Base-by-base conservation (phyloP, 1,284 basidiomycete genomes). In the Coniophora puteana region DNA sequence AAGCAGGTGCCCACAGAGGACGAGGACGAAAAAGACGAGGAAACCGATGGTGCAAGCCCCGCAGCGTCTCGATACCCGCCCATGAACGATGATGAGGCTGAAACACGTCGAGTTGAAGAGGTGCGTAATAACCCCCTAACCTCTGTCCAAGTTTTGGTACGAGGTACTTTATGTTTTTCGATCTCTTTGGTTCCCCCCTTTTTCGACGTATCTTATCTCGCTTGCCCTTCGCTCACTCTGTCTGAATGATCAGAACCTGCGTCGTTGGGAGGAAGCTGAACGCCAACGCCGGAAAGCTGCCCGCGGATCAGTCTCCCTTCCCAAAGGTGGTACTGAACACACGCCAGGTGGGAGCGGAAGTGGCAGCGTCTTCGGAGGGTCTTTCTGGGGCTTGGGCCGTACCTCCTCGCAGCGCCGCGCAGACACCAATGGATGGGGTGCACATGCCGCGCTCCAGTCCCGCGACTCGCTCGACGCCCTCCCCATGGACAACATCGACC, bases 211-310 rank as follows among this genome's bases (percentile, higher is more conserved):
- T 14, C 26, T 22, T 21, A 21, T 23, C 34, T 22, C 12, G 11
- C 30, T 38, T 45, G 8, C 31, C 20, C 3, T n/a, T 26, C 25
- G 23, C 18, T 20, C 17, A 16, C 27, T 20, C 39, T 41, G 34
- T 41, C n/a, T n/a, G n/a, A n/a, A n/a, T n/a, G n/a, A n/a, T n/a
- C 49, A 89, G 86, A 89, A 78, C 46, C 67, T 89, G 16, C 71
- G 72, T 45, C 73, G 73, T 29, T 89, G 85, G 87, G 86, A 89
- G 49, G 61, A 76, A 32, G 75, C 75, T 25, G 86, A 89, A 56
- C 74, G 82, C 24, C 76, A 78, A 51, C 72, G 83, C 46, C 74
- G 83, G 61, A 83, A 76, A 59, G 66, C 69, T n/a, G 74, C 70
- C 4, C 73, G 83, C 36, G 78, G 75, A 40, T 78, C 79, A 1